phyloP scores from a whole-genome alignment of 2,329 filamentous ascomycete genomes.

The Calonectria montana region DNA sequence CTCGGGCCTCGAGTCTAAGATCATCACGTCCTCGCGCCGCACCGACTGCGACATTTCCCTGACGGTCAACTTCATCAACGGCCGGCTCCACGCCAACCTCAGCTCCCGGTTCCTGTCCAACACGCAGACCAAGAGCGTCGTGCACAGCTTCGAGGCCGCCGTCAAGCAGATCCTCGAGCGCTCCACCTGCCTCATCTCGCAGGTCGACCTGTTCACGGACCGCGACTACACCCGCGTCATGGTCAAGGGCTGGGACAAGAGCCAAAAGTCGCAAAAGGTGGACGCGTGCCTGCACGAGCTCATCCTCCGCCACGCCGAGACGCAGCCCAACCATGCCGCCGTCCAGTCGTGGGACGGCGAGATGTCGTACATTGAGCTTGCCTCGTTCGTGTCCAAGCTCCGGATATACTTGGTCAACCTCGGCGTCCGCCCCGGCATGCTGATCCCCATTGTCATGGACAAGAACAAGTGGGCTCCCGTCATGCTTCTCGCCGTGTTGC shows the following conservation, averaged over 20 bases:
- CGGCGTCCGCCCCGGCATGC: slow-evolving; percentile 62
- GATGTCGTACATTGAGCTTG: slow-evolving; percentile 55
- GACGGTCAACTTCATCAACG: slow-evolving; percentile 55
- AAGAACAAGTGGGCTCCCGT: slow-evolving; percentile 77
- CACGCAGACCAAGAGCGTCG: slow-evolving; percentile 59
- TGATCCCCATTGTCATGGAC: slow-evolving; percentile 75
- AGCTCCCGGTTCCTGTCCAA: slow-evolving; percentile 56
- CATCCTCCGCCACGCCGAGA: slow-evolving; percentile 53
- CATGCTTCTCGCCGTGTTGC: slow-evolving; percentile 75
- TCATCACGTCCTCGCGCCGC: slow-evolving; percentile 45
- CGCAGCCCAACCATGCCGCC: slow-evolving; percentile 53
- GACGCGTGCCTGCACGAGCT: slow-evolving; percentile 58
- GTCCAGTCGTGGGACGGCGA: slow-evolving; percentile 59
- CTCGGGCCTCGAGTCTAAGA: not conserved
- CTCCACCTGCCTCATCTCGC: slow-evolving; percentile 54
- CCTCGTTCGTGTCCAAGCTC: slow-evolving; percentile 51
- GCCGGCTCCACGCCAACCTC: slow-evolving; percentile 56
- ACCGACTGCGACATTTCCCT: slow-evolving; percentile 61
- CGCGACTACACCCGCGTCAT: slow-evolving; percentile 66
- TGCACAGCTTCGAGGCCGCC: slow-evolving; percentile 64
- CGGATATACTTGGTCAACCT: slow-evolving; percentile 60
- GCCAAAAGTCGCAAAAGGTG: slow-evolving; percentile 51
- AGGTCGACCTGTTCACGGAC: slow-evolving; percentile 66
- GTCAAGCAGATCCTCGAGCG: slow-evolving; percentile 58
- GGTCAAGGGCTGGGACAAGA: slow-evolving; percentile 61